A percentile compares a stretch with the other conserved stretches of the same genome.
phyloP scores from a whole-genome alignment of 2,329 filamentous ascomycete genomes.

The Aspergillus sp. region DNA sequence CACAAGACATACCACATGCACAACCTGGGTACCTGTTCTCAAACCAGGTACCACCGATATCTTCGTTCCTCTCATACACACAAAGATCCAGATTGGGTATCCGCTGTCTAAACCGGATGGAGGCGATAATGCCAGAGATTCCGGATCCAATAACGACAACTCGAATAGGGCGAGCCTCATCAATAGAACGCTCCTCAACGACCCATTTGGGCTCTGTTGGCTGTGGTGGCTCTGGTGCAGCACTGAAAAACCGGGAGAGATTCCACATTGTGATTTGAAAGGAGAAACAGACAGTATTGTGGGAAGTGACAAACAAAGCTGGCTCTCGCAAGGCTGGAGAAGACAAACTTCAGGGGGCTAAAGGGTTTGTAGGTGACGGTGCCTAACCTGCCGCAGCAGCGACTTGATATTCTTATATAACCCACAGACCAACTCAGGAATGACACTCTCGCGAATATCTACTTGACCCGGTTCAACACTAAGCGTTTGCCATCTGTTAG shows the following conservation, averaged over 20 bases:
- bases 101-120: conserved; percentile 32
- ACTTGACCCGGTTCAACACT: no score
- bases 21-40: conserved; percentile 34
- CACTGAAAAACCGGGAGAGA: not conserved
- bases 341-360: no score
- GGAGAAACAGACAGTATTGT: no score
- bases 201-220: conserved; percentile 4
- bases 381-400: no score
- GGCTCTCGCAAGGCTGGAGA: no score
- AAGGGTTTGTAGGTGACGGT: no score
- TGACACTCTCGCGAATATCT: no score
- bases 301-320: no score
- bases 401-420: no score
- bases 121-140: conserved; percentile 35
- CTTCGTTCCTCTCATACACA: conserved; percentile 31
- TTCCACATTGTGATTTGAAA: not conserved
- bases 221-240: not conserved
- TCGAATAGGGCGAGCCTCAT: conserved; percentile 26
- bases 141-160: conserved; percentile 36
- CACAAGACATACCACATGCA: conserved; percentile 23
- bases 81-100: conserved; percentile 31
- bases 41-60: conserved; percentile 31
- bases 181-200: conserved; percentile 28
- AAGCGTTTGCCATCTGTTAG: no score
- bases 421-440: no score